Percentiles rank a stretch among this genome's conserved stretches.
Conservation (phyloP, 2,329 filamentous ascomycete species). For the Colletotrichum sp. region DNA sequence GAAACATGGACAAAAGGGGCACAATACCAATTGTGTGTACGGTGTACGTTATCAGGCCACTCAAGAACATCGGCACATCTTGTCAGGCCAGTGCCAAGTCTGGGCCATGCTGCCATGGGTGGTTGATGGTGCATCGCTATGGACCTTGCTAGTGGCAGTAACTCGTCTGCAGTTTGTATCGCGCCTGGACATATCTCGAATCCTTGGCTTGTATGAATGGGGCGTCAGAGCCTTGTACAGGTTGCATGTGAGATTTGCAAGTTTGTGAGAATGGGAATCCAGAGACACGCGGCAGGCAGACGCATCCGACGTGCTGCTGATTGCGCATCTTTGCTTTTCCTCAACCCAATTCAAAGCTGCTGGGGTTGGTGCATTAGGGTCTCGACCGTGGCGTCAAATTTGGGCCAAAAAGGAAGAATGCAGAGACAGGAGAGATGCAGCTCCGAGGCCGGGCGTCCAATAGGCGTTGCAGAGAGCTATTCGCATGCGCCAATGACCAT, state of each 20-base stretch:
- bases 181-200: not conserved
- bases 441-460: constrained; percentile 2
- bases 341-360: not conserved
- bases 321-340: not conserved
- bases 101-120: not conserved
- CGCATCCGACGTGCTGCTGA: not conserved
- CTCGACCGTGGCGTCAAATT: constrained; percentile 3
- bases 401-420: constrained; percentile 10
- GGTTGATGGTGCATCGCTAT: not conserved
- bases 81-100: constrained; percentile 2
- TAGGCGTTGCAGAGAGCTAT: not conserved
- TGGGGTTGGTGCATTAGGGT: constrained; percentile 13
- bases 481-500: not conserved
- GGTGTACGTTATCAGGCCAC: constrained; percentile 2
- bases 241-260: not conserved
- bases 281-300: not conserved
- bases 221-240: not conserved
- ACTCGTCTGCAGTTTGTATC: not conserved
- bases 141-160: not conserved
- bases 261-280: not conserved
- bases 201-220: not conserved
- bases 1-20: not conserved
- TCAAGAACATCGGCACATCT: not conserved
- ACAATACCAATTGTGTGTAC: not conserved
- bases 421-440: constrained; percentile 16